Percentiles rank a stretch among this genome's conserved stretches.
Conservation (phyloP, 495 filamentous ascomycete species). For the Peziza echinospora region DNA sequence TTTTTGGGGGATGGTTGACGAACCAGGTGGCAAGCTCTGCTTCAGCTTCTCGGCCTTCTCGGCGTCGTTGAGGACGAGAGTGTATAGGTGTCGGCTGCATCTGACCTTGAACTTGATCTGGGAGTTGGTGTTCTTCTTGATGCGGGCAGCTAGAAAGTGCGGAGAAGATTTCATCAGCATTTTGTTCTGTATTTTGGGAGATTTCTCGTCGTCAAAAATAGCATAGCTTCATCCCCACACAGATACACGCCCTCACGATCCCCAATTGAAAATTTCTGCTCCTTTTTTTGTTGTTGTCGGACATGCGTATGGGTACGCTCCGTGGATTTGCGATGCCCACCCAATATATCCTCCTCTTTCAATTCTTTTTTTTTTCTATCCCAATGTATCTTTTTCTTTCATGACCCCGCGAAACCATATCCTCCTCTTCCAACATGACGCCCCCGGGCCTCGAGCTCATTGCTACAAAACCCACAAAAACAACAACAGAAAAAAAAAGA, state of each 20-base stretch:
- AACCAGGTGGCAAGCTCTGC: conserved; percentile 93
- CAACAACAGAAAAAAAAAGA: not conserved
- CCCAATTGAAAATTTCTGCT: too few relatives aligned
- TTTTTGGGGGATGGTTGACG: conserved; percentile 19
- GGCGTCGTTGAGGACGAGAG: conserved; percentile 85
- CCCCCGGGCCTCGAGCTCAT: too few relatives aligned
- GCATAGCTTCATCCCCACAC: not conserved
- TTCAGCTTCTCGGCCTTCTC: conserved; percentile 99
- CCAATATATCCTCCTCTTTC: not conserved
- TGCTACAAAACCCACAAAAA: too few relatives aligned
- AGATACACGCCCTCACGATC: not conserved
- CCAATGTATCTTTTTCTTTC: too few relatives aligned
- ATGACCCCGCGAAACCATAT: too few relatives aligned
- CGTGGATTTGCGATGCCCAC: not conserved
- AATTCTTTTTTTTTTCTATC: not conserved
- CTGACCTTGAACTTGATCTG: conserved; percentile 99
- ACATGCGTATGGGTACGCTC: too few relatives aligned
- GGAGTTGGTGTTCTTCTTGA: conserved; percentile 62
- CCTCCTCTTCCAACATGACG: too few relatives aligned
- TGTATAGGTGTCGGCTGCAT: conserved; percentile 85
- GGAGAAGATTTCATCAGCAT: conserved; percentile 21
- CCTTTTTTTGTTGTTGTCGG: too few relatives aligned
- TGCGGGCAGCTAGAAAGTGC: conserved; percentile 6
- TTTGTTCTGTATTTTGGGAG: too few relatives aligned
- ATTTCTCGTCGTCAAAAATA: not conserved